These are phyloP conservation scores for Rasamsonia emersonii DNA, from an alignment of 2,329 filamentous ascomycete species.

Conservation along the genomic window DNA sequence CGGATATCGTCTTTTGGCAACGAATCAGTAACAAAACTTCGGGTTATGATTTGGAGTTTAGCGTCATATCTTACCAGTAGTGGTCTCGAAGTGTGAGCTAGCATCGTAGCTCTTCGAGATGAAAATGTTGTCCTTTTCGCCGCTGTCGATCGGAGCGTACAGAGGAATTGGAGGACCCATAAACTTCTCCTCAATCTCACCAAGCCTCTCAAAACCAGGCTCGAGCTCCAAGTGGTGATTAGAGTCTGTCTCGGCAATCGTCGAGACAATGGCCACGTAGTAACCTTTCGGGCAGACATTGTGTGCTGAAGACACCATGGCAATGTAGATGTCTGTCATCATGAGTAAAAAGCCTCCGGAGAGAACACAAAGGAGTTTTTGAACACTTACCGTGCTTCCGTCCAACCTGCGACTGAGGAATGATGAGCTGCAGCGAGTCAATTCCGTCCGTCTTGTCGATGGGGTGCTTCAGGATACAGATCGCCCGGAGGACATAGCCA, in stretches of 20 bases:
- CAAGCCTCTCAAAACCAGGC: constrained; percentile 83
- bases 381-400: constrained; percentile 77
- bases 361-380: background rate
- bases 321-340: constrained; percentile 79
- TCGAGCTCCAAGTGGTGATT: constrained; percentile 96
- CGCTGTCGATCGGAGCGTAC: constrained; percentile 81
- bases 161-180: constrained; percentile 88
- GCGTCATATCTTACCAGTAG: constrained; percentile 44
- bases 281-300: constrained; percentile 98
- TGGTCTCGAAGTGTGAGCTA: constrained; percentile 94
- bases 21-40: constrained; percentile 7
- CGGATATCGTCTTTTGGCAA: constrained; percentile 68
- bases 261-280: constrained; percentile 97
- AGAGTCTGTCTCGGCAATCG: constrained; percentile 80
- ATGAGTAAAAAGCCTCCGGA: constrained; percentile 12
- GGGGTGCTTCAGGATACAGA: constrained; percentile 95
- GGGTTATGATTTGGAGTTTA: background rate
- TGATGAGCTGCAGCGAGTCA: constrained; percentile 91
- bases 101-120: constrained; percentile 99
- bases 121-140: constrained; percentile 82
- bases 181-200: constrained; percentile 93
- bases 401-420: constrained; percentile 93
- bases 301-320: constrained; percentile 88
- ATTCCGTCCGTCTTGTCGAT: constrained; percentile 78
- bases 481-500: constrained; percentile 87